phyloP scores from a whole-genome alignment of 2,329 filamentous ascomycete genomes.

The Ceratocystis huliohia region DNA sequence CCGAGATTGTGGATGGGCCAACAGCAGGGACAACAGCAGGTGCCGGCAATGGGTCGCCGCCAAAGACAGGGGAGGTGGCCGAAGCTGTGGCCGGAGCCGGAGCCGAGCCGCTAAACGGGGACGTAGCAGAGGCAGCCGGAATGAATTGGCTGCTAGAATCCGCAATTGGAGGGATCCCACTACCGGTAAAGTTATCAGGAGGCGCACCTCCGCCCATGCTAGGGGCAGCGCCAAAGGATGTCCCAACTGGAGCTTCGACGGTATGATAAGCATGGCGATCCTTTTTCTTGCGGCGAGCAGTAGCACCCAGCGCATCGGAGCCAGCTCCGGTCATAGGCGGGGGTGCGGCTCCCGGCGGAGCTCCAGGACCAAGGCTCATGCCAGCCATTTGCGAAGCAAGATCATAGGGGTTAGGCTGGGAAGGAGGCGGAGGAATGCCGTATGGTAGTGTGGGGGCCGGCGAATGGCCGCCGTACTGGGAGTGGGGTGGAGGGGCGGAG shows the following conservation, averaged over 20 bases:
- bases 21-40: conserved; percentile 26
- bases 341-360: conserved; percentile 19
- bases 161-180: conserved; percentile 7
- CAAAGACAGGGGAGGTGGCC: conserved; percentile 37
- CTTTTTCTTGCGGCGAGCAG: conserved; percentile 70
- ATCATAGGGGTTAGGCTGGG: conserved; percentile 30
- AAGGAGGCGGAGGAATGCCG: conserved; percentile 9
- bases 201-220: conserved; percentile 33
- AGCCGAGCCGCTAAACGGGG: conserved; percentile 26
- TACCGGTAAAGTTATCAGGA: conserved; percentile 11
- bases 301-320: conserved; percentile 29
- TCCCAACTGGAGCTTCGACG: conserved; percentile 54
- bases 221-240: conserved; percentile 53
- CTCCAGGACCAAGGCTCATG: conserved; percentile 47
- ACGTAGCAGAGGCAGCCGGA: conserved; percentile 20
- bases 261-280: conserved; percentile 86
- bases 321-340: neutral
- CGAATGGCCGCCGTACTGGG: conserved; percentile 17
- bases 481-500: neutral
- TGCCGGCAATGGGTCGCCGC: conserved; percentile 24
- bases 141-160: conserved; percentile 29
- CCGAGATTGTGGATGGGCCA: conserved; percentile 51
- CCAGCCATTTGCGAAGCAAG: conserved; percentile 65
- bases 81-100: conserved; percentile 25
- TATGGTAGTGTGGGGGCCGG: conserved; percentile 16